Base-by-base conservation (phyloP, 2,329 filamentous ascomycete species). In the Ramichloridium luteum region DNA sequence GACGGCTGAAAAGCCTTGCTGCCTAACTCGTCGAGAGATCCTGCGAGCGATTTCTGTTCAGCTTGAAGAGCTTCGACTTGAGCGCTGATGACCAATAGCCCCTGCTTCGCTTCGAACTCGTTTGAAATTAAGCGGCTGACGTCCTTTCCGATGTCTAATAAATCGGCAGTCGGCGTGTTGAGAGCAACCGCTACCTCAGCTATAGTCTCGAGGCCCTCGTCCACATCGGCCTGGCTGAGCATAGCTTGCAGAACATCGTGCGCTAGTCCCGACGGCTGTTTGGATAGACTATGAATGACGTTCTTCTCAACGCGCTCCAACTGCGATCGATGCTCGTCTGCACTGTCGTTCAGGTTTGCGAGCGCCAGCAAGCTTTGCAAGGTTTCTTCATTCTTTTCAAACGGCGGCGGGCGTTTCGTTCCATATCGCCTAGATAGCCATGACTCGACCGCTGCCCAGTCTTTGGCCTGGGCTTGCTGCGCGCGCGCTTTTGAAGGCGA, bases 311-410 rank as follows among this genome's bases (percentile, higher is more conserved):
- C 59, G 13, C 63, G 61, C 16, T 68, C 61, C 6, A 81, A 48
- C 1, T 77, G 56, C 3, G 62, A 61, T 11, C 67, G 65, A 44
- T 81, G 75, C 46, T 86, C 80, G 41, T 86, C 80, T 4, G 80
- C 80, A 9, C 71, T 60, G 50, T 93, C 85, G 52, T 90, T 93
- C 25, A 75, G 64, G 8, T 75, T 65, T 13, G 80, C 80, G 5
- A 93, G 66, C 15, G 77, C 71, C 6, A 92, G 68, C 3, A 93
- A 67, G 1, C 70, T 74, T 41, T 74, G 77, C 30, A 93, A 65
- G 0, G 86, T 94, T 27, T 88, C 80, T 16, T 78, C 68, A 51
- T 90, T 94, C 47, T 84, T 77, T 60, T 96, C 88, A 55, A 93
- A 93, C 1, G 66, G 53, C 0, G 84, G 85, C 0, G 77, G 61